Evolutionary conservation across 2,329 filamentous ascomycete species (phyloP).

Genomic region (Corniculantispora saksenae): DNA sequence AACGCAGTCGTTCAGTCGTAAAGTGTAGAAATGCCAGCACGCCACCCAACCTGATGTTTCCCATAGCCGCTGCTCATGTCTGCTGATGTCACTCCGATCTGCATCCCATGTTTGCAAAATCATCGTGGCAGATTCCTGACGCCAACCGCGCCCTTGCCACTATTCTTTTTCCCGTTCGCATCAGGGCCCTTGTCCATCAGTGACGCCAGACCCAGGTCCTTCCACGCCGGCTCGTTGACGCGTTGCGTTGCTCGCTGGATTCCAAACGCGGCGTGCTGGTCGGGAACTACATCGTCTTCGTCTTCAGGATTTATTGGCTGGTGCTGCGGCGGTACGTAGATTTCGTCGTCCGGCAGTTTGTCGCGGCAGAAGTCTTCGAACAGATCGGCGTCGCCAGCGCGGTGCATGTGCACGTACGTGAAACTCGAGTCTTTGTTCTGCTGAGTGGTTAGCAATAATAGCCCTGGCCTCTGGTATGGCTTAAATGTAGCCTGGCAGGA

Average conservation of each 20-base stretch:
- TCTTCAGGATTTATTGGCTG: conserved; percentile 85
- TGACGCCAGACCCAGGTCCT: conserved; percentile 71
- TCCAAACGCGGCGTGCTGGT: conserved; percentile 85
- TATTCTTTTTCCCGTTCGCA: conserved; percentile 21
- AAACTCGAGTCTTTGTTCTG: conserved; percentile 74
- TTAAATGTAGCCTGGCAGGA: no score
- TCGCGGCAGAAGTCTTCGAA: conserved; percentile 76
- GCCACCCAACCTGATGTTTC: not conserved
- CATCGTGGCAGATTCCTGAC: conserved; percentile 28
- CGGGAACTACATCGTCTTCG: conserved; percentile 84
- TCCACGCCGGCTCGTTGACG: conserved; percentile 72
- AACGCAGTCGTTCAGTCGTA: not conserved
- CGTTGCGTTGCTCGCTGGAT: conserved; percentile 79
- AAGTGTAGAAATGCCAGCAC: not conserved
- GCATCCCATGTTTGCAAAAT: not conserved
- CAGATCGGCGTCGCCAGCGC: conserved; percentile 71
- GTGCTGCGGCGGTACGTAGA: conserved; percentile 77
- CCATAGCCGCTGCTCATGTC: not conserved
- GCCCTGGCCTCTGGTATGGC: no score
- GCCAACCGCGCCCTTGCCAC: conserved; percentile 20
- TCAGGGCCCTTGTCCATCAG: conserved; percentile 66
- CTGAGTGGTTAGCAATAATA: not conserved
- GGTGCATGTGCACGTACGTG: conserved; percentile 76
- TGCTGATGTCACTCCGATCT: no score
- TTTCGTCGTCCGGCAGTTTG: conserved; percentile 72